phyloP scores from a whole-genome alignment of 202 grass and related monocot genomes.

The Panicum virgatum region DNA sequence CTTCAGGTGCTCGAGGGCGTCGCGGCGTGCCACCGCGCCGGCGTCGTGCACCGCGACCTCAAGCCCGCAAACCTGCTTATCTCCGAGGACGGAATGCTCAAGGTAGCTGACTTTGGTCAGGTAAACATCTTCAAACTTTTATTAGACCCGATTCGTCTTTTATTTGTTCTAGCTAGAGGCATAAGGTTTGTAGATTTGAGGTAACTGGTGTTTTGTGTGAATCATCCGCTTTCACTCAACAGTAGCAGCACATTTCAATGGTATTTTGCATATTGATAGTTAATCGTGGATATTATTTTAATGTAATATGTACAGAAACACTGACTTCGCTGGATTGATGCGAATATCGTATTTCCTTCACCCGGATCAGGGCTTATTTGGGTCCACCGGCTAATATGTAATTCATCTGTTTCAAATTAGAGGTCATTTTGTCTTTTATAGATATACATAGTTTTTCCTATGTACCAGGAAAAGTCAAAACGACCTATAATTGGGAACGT shows the following conservation, averaged over 20 bases:
- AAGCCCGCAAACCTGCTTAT: slow-evolving; percentile 89
- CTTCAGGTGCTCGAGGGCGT: slow-evolving; percentile 79
- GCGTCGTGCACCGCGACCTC: slow-evolving; percentile 80
- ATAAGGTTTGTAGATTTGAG: neutral
- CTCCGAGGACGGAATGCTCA: too few relatives aligned
- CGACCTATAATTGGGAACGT: too few relatives aligned
- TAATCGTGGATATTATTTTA: slow-evolving; percentile 1
- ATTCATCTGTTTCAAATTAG: too few relatives aligned
- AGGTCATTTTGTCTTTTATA: too few relatives aligned
- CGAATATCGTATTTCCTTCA: neutral
- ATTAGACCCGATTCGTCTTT: neutral
- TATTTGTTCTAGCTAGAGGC: neutral
- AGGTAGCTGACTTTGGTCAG: too few relatives aligned
- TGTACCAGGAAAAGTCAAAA: too few relatives aligned
- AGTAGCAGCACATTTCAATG: neutral
- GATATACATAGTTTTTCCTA: too few relatives aligned
- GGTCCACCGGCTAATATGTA: too few relatives aligned
- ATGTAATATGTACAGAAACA: neutral
- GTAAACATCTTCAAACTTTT: slow-evolving; percentile 39
- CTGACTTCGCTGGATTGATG: neutral
- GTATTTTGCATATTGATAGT: neutral
- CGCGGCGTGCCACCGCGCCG: slow-evolving; percentile 64
- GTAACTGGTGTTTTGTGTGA: neutral
- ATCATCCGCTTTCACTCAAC: neutral
- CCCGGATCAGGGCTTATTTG: too few relatives aligned